These are phyloP conservation scores for Climacium dendroides DNA, from an alignment of 225 moss, liverwort and hornwort genomes.

Conservation along the genomic window DNA sequence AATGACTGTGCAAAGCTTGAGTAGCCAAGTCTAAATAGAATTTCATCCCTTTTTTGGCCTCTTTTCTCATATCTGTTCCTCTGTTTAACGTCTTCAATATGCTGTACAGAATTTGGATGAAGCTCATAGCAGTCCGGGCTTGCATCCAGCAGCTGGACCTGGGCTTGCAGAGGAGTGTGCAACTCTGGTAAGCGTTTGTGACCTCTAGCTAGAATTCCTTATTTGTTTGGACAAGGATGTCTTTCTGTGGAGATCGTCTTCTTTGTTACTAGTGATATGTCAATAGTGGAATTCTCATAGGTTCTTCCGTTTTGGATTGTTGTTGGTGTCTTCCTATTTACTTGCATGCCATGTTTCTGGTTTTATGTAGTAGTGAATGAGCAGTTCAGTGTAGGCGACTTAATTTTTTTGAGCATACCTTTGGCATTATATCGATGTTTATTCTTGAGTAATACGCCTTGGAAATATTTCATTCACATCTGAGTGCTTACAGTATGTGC, in stretches of 20 bases:
- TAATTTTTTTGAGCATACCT: not conserved
- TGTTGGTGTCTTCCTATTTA: not conserved
- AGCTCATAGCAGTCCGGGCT: constrained; percentile 83
- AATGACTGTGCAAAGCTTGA: not conserved
- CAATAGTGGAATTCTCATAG: not conserved
- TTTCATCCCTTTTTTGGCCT: not conserved
- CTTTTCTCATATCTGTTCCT: not conserved
- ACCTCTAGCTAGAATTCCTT: not conserved
- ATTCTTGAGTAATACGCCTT: not conserved
- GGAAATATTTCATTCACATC: not conserved
- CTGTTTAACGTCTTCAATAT: not conserved
- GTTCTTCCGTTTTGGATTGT: not conserved
- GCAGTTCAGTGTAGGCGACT: not conserved
- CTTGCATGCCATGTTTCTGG: not conserved
- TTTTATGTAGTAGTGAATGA: not conserved
- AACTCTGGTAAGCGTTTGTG: constrained; percentile 49
- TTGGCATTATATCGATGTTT: not conserved
- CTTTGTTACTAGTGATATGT: not conserved
- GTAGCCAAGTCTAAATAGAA: not conserved
- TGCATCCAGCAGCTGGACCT: constrained; percentile 95
- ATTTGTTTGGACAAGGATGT: not conserved
- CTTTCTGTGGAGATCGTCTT: not conserved
- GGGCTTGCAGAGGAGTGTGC: constrained; percentile 96
- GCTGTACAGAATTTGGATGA: constrained; percentile 86
- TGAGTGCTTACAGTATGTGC: not conserved